Evolutionary conservation across 106 monocot species (phyloP), one percentile per base, ranked within the genome.

Genomic region (Dioscorea alata): DNA sequence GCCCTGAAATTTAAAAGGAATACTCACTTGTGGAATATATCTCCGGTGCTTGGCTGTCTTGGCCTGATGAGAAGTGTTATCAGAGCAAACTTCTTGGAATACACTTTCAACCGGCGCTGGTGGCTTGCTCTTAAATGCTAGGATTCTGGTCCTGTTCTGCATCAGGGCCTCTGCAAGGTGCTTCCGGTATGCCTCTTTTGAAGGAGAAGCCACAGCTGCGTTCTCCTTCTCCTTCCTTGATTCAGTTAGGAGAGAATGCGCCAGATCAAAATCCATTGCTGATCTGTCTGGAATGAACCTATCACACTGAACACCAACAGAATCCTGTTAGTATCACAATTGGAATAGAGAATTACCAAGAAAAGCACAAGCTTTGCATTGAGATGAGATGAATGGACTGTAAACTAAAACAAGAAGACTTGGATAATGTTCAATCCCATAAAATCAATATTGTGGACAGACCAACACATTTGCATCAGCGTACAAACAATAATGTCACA

Each of bases 261-360:
- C 90, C 48, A 78, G 50, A 25, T 86, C 90, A 23, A 90, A 71
- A 48, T 86, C 86, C 83, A 83, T 86, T 10, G 86, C 74, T 15
- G 86, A 83, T 69, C 86, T 34, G 53, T 83, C 80, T 8, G 86
- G 90, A 33, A 90, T 90, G 73, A 90, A 90, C 57, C 90, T 79
- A 16, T 90, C 90, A 17, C 78, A 68, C 83, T 81, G 62, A 9
- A 33, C 67, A 20, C 2, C 50, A 62, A 59, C 7, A 33, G 31
- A 24, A 22, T 49, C 14, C 25, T 8, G 50, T 62, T 48, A 50
- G 23, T n/a, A 42, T 6, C 9, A 17, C 2, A 65, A 8, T 28
- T 15, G 20, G 18, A 69, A 23, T 62, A 62, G 14, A 66, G 17
- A 58, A 20, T 13, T 23, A 15, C 50, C 19, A 56, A 60, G 31